Percentiles rank a stretch among this genome's conserved stretches.
These are phyloP conservation scores for Logfia minima DNA, from an alignment of 129 eudicot genomes.

Conservation along the genomic window DNA sequence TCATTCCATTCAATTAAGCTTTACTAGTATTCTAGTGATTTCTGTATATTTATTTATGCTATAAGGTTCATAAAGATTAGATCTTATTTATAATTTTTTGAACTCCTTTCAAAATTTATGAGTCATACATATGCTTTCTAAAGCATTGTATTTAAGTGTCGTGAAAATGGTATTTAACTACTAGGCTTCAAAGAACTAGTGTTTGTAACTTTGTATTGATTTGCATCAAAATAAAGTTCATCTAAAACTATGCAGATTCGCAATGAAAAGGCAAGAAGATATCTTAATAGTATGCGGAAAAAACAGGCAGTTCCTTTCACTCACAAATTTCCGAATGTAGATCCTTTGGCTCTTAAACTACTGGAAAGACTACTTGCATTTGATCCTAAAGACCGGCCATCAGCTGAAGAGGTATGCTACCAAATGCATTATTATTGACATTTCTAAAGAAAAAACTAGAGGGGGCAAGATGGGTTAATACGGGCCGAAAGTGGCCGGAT, in stretches of 20 bases:
- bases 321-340: constrained; percentile 64
- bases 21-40: too few species aligned
- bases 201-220: background rate
- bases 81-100: too few species aligned
- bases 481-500: background rate
- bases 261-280: constrained; percentile 95
- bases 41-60: background rate
- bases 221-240: background rate
- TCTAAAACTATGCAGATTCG: constrained; percentile 54
- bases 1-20: background rate
- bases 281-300: constrained; percentile 72
- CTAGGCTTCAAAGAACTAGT: constrained; percentile 2
- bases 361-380: constrained; percentile 80
- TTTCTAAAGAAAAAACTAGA: background rate
- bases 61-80: background rate
- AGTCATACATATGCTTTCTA: background rate
- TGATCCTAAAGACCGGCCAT: constrained; percentile 91
- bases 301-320: constrained; percentile 73
- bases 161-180: constrained; percentile 10
- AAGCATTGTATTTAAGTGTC: background rate
- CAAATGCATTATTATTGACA: background rate
- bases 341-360: constrained; percentile 76
- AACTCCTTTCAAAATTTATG: background rate
- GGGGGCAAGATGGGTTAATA: background rate
- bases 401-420: constrained; percentile 76